Evolutionary conservation across 2,329 filamentous ascomycete genomes (phyloP).

Genomic region (Trichoderma atrobrunneum): DNA sequence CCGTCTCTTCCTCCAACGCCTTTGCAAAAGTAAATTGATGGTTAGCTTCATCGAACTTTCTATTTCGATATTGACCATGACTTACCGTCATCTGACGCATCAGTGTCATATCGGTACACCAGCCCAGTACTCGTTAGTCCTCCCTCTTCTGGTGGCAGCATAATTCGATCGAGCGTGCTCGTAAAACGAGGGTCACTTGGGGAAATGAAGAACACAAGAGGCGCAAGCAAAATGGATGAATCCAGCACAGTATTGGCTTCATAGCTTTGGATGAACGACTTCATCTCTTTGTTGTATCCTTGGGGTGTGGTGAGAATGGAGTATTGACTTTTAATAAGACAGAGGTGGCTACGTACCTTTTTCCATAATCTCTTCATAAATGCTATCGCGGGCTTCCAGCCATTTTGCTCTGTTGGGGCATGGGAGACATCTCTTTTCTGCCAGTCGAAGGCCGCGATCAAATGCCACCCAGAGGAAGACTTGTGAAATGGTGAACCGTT

Average conservation of each 20-base stretch:
- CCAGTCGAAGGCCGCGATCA: constrained; percentile 69
- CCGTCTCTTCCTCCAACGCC: constrained; percentile 73
- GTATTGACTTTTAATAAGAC: too few species aligned
- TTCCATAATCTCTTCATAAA: constrained; percentile 77
- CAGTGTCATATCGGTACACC: constrained; percentile 72
- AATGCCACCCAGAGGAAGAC: constrained; percentile 82
- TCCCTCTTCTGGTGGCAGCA: constrained; percentile 69
- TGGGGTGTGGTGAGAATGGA: constrained; percentile 24
- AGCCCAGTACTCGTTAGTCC: constrained; percentile 72
- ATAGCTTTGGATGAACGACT: constrained; percentile 73
- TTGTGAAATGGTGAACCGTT: constrained; percentile 79
- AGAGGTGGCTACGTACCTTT: constrained; percentile 43
- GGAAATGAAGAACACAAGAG: constrained; percentile 75
- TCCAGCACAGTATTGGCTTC: constrained; percentile 68
- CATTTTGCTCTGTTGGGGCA: constrained; percentile 68
- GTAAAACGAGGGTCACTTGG: constrained; percentile 75
- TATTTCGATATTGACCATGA: background rate
- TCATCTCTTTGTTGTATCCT: constrained; percentile 68
- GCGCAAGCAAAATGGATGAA: constrained; percentile 72
- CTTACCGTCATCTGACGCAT: constrained; percentile 66
- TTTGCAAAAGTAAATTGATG: constrained; percentile 29
- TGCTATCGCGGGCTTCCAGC: constrained; percentile 62
- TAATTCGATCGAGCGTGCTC: constrained; percentile 68
- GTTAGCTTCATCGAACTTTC: background rate
- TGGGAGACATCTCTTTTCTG: constrained; percentile 72